Base-by-base conservation (phyloP, 129 eudicot genomes). In the Apium graveolens region DNA sequence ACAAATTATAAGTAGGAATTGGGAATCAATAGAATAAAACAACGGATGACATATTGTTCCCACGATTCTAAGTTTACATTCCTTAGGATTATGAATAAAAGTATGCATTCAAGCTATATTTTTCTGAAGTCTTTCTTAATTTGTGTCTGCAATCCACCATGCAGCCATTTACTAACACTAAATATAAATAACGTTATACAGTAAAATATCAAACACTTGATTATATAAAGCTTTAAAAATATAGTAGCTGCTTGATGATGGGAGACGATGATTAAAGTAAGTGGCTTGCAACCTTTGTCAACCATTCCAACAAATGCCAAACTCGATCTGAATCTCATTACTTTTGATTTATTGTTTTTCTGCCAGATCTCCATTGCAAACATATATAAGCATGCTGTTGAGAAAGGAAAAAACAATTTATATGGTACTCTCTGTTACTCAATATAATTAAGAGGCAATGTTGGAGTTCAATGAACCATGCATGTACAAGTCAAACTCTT, bases 321-420 rank as follows among this genome's bases (percentile, higher is more conserved):
- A n/a, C 65, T 57, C 65, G 65, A 57, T 57, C 65, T 57, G 65
- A 57, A 57, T 66, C 37, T 66, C 72, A 1, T 66, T 17, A 66
- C 21, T 27, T 29, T 13, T 34, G 4, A 14, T 66, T 31, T 3
- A 66, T 66, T 57, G 5, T 66, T 66, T 5, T 12, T 66, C 72
- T n/a, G 72, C 41, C 72, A 14, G 41, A 66, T 66, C 72, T 26
- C 39, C 20, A 32, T 66, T 11, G 4, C 24, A 31, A 32, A 66
- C 39, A 32, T 11, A 6, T 13, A 31, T 11, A 31, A 11, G 8
- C 39, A 66, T 66, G 24, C 21, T 32, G 31, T 66, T 37, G 16
- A 38, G 14, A 66, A 66, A 4, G 32, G 9, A 29, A 11, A 2
- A 3, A 29, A 26, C 7, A 27, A n/a, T 21, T 26, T 29, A 35